Conservation (phyloP, 2,329 filamentous ascomycete genomes). For the Pleomassaria siparia region DNA sequence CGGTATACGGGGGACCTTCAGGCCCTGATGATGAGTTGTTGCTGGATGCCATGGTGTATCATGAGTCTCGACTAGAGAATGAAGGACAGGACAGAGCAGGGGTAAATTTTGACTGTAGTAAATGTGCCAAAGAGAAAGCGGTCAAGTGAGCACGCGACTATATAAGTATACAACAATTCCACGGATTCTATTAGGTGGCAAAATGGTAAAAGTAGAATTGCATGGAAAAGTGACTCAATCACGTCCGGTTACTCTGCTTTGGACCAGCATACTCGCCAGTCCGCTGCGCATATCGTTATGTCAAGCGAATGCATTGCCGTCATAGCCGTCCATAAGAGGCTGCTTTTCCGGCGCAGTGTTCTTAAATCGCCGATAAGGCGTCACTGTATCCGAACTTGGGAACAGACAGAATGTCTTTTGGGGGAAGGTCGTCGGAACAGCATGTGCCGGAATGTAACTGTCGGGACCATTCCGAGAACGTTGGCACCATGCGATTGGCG, state of each 20-base stretch:
- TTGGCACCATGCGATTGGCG: conserved; percentile 3
- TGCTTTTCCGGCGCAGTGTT: conserved; percentile 37
- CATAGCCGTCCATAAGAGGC: conserved; percentile 16
- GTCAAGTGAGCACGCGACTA: not conserved
- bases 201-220: not conserved
- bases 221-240: conserved; percentile 6
- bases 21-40: conserved; percentile 19
- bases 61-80: conserved; percentile 15
- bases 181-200: too few species aligned
- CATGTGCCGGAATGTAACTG: not conserved
- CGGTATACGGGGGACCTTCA: conserved; percentile 12
- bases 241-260: not conserved
- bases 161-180: not conserved
- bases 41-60: conserved; percentile 32
- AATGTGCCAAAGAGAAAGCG: not conserved
- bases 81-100: not conserved
- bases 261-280: not conserved
- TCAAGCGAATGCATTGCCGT: conserved; percentile 14
- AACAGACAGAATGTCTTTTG: too few species aligned
- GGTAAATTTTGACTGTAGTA: not conserved
- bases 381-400: conserved; percentile 24
- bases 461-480: conserved; percentile 6
- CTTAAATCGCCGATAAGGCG: conserved; percentile 13
- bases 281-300: not conserved
- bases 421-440: conserved; percentile 13